phyloP scores from a whole-genome alignment of 345 rosid genomes.

The Aquilaria yunnanensis region DNA sequence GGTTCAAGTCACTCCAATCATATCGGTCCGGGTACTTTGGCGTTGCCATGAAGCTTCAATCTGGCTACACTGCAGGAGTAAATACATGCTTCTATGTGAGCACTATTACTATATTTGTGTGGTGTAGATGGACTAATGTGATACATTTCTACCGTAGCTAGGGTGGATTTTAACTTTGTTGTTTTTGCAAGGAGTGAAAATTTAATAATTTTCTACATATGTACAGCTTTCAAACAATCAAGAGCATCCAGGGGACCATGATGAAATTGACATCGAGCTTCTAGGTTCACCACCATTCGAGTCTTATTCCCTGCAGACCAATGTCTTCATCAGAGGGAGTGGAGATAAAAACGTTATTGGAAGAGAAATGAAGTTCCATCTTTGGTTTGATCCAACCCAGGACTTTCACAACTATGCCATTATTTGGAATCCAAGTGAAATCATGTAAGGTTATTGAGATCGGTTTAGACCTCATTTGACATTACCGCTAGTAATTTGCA shows the following conservation, averaged over 20 bases:
- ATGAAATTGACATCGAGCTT: slow-evolving; percentile 85
- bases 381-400: slow-evolving; percentile 92
- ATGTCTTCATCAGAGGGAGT: slow-evolving; percentile 84
- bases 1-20: slow-evolving; percentile 64
- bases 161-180: too few species aligned
- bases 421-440: slow-evolving; percentile 59
- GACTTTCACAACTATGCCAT: slow-evolving; percentile 75
- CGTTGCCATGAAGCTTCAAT: slow-evolving; percentile 73
- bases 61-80: slow-evolving; percentile 96
- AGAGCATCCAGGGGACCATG: slow-evolving; percentile 80
- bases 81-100: slow-evolving; percentile 75
- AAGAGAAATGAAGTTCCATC: slow-evolving; percentile 68
- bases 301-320: slow-evolving; percentile 84
- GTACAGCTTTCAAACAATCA: slow-evolving; percentile 79
- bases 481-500: too few species aligned
- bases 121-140: too few species aligned
- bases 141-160: too few species aligned
- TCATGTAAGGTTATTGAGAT: slow-evolving; percentile 47
- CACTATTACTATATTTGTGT: not conserved
- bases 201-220: too few species aligned
- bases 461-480: too few species aligned
- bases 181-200: too few species aligned
- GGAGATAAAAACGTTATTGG: slow-evolving; percentile 77
- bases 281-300: slow-evolving; percentile 69
- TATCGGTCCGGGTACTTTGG: slow-evolving; percentile 84